Conservation (phyloP, 208 protist species). For the Leishmania turanica region DNA sequence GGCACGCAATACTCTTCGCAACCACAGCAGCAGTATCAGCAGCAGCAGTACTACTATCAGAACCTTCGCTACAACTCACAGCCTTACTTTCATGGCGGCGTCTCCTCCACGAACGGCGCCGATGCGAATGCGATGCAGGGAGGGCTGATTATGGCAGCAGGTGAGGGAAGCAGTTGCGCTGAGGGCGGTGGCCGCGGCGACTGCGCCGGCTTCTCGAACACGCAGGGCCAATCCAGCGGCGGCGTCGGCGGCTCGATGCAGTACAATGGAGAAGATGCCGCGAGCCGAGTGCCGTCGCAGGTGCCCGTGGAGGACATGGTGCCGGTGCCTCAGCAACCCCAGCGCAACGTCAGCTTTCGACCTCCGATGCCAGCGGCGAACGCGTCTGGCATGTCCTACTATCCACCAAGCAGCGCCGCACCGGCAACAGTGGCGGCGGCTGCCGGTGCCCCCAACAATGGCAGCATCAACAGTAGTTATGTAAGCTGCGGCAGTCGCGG, state of each 20-base stretch:
- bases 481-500: conserved; percentile 2
- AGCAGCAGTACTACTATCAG: conserved; percentile 1
- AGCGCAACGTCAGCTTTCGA: conserved; percentile 3
- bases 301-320: neutral
- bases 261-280: neutral
- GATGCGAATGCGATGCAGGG: neutral
- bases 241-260: neutral
- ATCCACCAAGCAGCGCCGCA: neutral
- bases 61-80: neutral
- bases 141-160: neutral
- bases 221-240: neutral
- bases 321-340: neutral
- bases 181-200: neutral
- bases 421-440: neutral
- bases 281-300: neutral
- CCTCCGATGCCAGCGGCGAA: neutral
- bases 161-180: neutral
- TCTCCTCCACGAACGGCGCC: neutral
- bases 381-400: neutral
- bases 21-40: conserved; percentile 6
- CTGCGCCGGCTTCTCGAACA: neutral
- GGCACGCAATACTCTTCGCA: neutral
- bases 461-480: neutral
- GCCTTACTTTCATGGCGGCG: neutral
- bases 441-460: neutral